Evolutionary conservation across 345 rosid genomes (phyloP).

Genomic region (Hypericum perforatum): DNA sequence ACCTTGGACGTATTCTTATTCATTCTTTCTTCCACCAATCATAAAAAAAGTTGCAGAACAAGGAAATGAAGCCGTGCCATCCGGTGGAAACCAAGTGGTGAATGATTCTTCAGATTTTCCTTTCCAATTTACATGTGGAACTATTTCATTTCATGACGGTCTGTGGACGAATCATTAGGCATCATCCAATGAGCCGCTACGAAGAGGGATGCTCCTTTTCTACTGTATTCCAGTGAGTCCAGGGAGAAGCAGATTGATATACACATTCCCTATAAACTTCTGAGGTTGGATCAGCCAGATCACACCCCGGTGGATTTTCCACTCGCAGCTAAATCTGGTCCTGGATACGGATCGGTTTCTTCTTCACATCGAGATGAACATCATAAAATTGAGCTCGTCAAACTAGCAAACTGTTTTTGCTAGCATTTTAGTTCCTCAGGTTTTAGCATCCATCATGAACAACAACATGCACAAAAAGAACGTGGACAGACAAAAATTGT

Average conservation of each 20-base stretch:
- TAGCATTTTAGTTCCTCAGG: too few relatives aligned
- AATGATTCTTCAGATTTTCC: not conserved
- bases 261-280: constrained; percentile 4
- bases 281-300: not conserved
- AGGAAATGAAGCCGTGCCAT: not conserved
- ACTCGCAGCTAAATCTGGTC: constrained; percentile 1
- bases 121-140: not conserved
- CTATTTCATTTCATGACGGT: not conserved
- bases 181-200: not conserved
- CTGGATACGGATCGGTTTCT: constrained; percentile 6
- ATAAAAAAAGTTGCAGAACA: not conserved
- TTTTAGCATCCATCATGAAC: too few relatives aligned
- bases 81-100: not conserved
- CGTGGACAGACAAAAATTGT: too few relatives aligned
- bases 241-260: constrained; percentile 8
- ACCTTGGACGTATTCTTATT: constrained; percentile 4
- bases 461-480: too few relatives aligned
- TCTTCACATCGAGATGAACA: constrained; percentile 6
- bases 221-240: constrained; percentile 7
- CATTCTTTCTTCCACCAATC: not conserved
- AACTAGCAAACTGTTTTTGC: too few relatives aligned
- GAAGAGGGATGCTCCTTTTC: constrained; percentile 1
- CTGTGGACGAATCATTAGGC: not conserved
- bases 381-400: too few relatives aligned
- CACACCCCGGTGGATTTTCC: constrained; percentile 1